phyloP scores from a whole-genome alignment of 345 rosid species.

The Rubroshorea leprosula region DNA sequence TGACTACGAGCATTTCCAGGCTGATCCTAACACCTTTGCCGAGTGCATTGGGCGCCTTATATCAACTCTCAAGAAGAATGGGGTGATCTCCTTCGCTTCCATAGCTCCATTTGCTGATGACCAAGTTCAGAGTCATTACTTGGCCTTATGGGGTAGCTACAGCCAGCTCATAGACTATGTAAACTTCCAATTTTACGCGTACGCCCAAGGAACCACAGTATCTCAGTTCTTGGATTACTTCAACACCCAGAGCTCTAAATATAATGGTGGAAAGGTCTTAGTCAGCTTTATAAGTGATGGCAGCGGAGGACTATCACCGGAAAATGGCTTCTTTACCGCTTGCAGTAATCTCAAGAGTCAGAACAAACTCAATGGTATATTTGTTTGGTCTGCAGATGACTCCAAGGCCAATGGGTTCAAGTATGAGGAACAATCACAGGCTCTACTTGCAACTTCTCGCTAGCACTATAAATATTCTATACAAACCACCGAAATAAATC shows the following conservation, averaged over 20 bases:
- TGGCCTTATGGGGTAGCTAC: slow-evolving; percentile 40
- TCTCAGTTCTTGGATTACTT: slow-evolving; percentile 31
- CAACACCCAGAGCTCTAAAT: slow-evolving; percentile 30
- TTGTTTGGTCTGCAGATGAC: slow-evolving; percentile 41
- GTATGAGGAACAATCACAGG: slow-evolving; percentile 33
- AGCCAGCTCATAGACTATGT: slow-evolving; percentile 32
- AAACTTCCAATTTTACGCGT: slow-evolving; percentile 46
- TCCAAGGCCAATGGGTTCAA: slow-evolving; percentile 21
- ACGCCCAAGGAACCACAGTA: slow-evolving; percentile 21
- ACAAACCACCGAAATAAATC: too few relatives aligned
- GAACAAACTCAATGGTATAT: slow-evolving; percentile 29
- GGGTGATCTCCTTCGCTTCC: slow-evolving; percentile 30
- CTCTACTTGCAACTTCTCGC: slow-evolving; percentile 21
- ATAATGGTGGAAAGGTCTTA: slow-evolving; percentile 24
- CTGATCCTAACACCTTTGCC: slow-evolving; percentile 27
- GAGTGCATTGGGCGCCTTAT: slow-evolving; percentile 37
- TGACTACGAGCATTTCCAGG: slow-evolving; percentile 35
- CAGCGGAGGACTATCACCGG: slow-evolving; percentile 32
- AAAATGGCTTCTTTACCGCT: slow-evolving; percentile 33
- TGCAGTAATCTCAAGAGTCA: slow-evolving; percentile 27
- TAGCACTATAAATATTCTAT: neutral
- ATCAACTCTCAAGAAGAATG: slow-evolving; percentile 24
- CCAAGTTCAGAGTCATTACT: slow-evolving; percentile 35
- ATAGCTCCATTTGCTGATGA: slow-evolving; percentile 39
- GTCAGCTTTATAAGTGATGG: slow-evolving; percentile 27